Percentiles rank a stretch among this genome's conserved stretches.
These are phyloP conservation scores for Sporothrix protearum DNA, from an alignment of 2,329 filamentous ascomycete genomes.

Conservation along the genomic window DNA sequence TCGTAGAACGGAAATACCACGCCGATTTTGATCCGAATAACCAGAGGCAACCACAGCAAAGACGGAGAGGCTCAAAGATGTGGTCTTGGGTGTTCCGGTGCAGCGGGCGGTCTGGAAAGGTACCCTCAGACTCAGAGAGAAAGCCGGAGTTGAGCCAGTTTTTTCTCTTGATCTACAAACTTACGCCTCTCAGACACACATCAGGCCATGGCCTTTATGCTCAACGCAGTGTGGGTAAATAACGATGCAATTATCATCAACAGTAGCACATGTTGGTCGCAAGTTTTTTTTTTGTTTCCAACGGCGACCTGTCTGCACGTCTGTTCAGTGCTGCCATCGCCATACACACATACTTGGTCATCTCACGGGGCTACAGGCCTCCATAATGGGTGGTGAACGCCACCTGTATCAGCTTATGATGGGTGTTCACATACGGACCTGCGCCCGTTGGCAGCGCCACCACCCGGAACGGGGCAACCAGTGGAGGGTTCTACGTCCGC, in stretches of 20 bases:
- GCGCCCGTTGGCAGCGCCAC: constrained; percentile 40
- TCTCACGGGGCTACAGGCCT: constrained; percentile 49
- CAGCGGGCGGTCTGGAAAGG: background rate
- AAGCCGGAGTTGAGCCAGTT: constrained; percentile 48
- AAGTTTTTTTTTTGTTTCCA: constrained; percentile 59
- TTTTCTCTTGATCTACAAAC: constrained; percentile 58
- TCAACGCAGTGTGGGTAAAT: constrained; percentile 51
- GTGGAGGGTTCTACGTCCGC: constrained; percentile 47
- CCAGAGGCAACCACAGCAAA: background rate
- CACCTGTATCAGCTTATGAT: constrained; percentile 46
- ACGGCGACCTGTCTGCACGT: constrained; percentile 54
- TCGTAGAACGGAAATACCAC: constrained; percentile 32
- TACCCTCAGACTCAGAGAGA: background rate
- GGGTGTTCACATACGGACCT: constrained; percentile 49
- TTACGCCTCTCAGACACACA: constrained; percentile 57
- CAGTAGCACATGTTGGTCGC: constrained; percentile 48
- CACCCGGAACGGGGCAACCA: constrained; percentile 31
- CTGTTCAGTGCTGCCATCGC: constrained; percentile 58
- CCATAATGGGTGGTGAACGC: constrained; percentile 43
- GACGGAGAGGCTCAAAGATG: background rate
- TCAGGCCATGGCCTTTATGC: constrained; percentile 53
- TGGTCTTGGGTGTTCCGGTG: background rate
- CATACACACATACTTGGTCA: constrained; percentile 54
- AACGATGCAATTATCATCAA: constrained; percentile 48
- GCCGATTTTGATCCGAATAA: background rate